Conservation (phyloP, 2,329 filamentous ascomycete genomes). For the Nigrospora sphaerica region DNA sequence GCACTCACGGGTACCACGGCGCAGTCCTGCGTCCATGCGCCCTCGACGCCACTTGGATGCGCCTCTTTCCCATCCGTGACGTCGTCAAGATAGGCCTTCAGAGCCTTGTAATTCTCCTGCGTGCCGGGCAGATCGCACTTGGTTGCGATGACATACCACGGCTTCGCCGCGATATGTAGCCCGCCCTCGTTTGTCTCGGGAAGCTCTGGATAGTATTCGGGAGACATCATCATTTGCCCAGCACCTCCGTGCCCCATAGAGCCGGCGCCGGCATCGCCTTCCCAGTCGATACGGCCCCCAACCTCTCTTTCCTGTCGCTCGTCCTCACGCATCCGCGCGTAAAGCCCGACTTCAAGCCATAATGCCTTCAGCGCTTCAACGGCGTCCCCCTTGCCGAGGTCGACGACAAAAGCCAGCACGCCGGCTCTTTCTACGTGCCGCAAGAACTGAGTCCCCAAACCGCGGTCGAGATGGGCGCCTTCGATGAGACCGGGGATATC, state of each 20-base stretch:
- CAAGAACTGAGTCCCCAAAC: constrained; percentile 84
- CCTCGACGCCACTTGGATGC: constrained; percentile 65
- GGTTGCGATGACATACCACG: constrained; percentile 93
- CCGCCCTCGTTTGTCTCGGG: constrained; percentile 8
- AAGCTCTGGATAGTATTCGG: constrained; percentile 11
- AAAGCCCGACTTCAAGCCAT: constrained; percentile 86
- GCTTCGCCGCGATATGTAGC: constrained; percentile 81
- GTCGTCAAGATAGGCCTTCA: constrained; percentile 64
- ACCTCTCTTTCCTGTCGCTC: constrained; percentile 60
- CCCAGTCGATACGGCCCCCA: constrained; percentile 48
- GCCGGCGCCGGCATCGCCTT: constrained; percentile 39
- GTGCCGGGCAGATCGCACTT: constrained; percentile 82
- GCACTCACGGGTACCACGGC: constrained; percentile 81
- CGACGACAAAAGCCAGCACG: constrained; percentile 88
- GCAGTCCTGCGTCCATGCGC: constrained; percentile 53
- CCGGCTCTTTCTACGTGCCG: constrained; percentile 91
- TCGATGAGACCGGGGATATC: constrained; percentile 94
- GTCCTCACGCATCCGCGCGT: constrained; percentile 72
- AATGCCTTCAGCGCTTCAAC: constrained; percentile 71
- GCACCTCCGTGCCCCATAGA: constrained; percentile 5
- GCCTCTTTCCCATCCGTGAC: constrained; percentile 54
- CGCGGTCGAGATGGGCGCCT: constrained; percentile 85
- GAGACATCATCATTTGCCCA: constrained; percentile 22
- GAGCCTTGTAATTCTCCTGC: constrained; percentile 63
- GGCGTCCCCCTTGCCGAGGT: constrained; percentile 73